phyloP scores from a whole-genome alignment of 495 filamentous ascomycete species.

The Pseudomonodictys pantanalensis region DNA sequence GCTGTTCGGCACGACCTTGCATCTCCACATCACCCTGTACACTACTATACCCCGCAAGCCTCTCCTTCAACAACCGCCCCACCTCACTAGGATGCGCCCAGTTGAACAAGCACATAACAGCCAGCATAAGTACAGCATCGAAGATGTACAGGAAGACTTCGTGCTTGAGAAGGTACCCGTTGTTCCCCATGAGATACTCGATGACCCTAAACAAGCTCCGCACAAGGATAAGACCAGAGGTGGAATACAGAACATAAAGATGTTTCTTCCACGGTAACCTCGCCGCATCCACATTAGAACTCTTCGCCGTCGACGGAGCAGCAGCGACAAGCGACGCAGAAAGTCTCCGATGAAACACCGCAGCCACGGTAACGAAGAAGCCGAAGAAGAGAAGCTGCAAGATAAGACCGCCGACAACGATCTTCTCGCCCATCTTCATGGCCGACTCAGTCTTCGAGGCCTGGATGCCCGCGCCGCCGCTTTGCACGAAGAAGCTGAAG shows the following conservation, averaged over 20 bases:
- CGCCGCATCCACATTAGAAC: neutral
- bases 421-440: slow-evolving; percentile 13
- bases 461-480: slow-evolving; percentile 42
- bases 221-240: slow-evolving; percentile 55
- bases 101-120: slow-evolving; percentile 32
- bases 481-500: slow-evolving; percentile 45
- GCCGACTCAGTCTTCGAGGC: slow-evolving; percentile 23
- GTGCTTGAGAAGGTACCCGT: slow-evolving; percentile 50
- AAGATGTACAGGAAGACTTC: slow-evolving; percentile 64
- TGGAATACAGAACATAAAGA: slow-evolving; percentile 52
- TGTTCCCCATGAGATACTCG: slow-evolving; percentile 58
- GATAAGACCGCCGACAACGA: slow-evolving; percentile 14
- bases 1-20: neutral
- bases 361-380: slow-evolving; percentile 15
- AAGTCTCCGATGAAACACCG: slow-evolving; percentile 11
- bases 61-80: neutral
- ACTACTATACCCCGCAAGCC: neutral
- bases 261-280: slow-evolving; percentile 50
- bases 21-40: neutral
- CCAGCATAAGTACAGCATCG: slow-evolving; percentile 57
- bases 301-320: neutral
- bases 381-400: slow-evolving; percentile 17
- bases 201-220: slow-evolving; percentile 59
- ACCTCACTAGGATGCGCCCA: slow-evolving; percentile 8
- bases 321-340: neutral